Evolutionary conservation across 108 stramenopile species (phyloP).

Genomic region (Schizochytrium sp.): DNA sequence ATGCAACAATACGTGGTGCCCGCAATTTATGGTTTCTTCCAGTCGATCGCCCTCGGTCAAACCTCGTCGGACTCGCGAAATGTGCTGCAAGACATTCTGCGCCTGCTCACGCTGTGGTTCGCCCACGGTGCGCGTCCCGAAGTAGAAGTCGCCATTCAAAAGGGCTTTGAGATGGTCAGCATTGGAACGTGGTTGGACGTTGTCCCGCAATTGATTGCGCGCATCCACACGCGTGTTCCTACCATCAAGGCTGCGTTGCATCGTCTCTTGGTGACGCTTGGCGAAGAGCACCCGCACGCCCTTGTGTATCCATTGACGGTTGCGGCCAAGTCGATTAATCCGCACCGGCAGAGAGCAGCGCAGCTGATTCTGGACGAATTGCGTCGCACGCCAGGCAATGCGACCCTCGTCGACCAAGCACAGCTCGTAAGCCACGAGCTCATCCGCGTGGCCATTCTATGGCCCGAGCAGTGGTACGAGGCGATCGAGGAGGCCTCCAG

Average conservation of each 20-base stretch:
- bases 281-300: constrained; percentile 84
- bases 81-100: constrained; percentile 93
- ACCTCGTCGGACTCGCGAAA: constrained; percentile 66
- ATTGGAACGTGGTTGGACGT: constrained; percentile 95
- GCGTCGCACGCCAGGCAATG: constrained; percentile 56
- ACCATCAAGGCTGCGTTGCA: constrained; percentile 70
- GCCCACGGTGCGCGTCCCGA: constrained; percentile 72
- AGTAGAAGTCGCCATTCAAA: constrained; percentile 40
- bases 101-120: constrained; percentile 87
- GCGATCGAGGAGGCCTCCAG: constrained; percentile 87
- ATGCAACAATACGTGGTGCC: constrained; percentile 33
- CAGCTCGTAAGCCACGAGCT: constrained; percentile 86
- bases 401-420: constrained; percentile 77
- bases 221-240: constrained; percentile 77
- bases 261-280: constrained; percentile 72
- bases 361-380: constrained; percentile 76
- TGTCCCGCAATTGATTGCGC: constrained; percentile 93
- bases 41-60: constrained; percentile 78
- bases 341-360: constrained; percentile 75
- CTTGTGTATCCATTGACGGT: constrained; percentile 95
- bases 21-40: constrained; percentile 82
- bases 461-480: constrained; percentile 97
- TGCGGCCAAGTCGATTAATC: constrained; percentile 72
- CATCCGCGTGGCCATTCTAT: constrained; percentile 96
- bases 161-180: constrained; percentile 60